Conservation (phyloP, 345 rosid species). For the Arabidopsis arenosa region DNA sequence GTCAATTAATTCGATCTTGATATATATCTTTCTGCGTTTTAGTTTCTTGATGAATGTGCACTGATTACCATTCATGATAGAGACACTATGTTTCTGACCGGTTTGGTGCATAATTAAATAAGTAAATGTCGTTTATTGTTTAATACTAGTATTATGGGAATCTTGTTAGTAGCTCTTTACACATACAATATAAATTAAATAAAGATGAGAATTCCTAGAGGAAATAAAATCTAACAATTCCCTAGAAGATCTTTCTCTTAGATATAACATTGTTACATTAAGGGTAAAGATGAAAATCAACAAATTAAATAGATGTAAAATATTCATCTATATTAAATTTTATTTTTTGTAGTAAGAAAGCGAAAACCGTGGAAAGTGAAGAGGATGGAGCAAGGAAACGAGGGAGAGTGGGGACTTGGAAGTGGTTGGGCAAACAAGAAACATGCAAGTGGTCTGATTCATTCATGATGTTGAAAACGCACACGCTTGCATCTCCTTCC, state of each 20-base stretch:
- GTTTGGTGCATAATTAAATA: slow-evolving; percentile 23
- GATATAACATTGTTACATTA: slow-evolving; percentile 8
- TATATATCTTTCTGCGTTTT: slow-evolving; percentile 21
- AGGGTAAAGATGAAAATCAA: not conserved
- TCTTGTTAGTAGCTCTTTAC: slow-evolving; percentile 30
- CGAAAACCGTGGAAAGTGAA: slow-evolving; percentile 28
- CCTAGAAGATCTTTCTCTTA: slow-evolving; percentile 25
- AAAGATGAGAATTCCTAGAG: slow-evolving; percentile 9
- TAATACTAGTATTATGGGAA: slow-evolving; percentile 14
- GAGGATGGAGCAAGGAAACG: slow-evolving; percentile 31
- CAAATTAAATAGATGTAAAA: not conserved
- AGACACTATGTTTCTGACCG: slow-evolving; percentile 18
- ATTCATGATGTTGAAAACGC: slow-evolving; percentile 32
- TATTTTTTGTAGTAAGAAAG: slow-evolving; percentile 14
- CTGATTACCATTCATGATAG: slow-evolving; percentile 7
- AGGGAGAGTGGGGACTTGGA: slow-evolving; percentile 37
- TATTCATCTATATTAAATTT: slow-evolving; percentile 9
- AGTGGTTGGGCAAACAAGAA: slow-evolving; percentile 43
- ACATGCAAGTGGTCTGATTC: slow-evolving; percentile 36
- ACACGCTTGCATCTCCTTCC: slow-evolving; percentile 42
- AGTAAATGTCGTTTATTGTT: not conserved
- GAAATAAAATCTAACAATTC: slow-evolving; percentile 17
- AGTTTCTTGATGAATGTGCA: slow-evolving; percentile 23
- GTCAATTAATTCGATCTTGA: slow-evolving; percentile 32
- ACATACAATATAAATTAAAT: slow-evolving; percentile 28